phyloP scores from a whole-genome alignment of 2,329 filamentous ascomycete genomes.

The Fusarium coffeatum region DNA sequence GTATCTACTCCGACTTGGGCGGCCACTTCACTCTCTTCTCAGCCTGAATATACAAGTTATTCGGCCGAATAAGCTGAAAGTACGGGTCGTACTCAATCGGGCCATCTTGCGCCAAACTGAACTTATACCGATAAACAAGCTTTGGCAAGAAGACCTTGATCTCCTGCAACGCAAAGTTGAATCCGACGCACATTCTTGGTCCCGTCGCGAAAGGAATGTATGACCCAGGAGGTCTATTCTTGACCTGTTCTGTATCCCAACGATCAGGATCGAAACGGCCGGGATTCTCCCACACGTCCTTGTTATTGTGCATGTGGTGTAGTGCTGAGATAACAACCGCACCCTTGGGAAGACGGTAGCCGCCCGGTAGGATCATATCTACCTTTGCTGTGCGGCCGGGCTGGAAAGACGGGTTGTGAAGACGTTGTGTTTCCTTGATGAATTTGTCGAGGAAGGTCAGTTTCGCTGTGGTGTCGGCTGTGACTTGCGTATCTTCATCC shows the following conservation, averaged over 20 bases:
- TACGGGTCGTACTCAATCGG: constrained; percentile 68
- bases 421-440: constrained; percentile 70
- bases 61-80: constrained; percentile 68
- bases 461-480: constrained; percentile 58
- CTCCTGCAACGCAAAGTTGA: constrained; percentile 72
- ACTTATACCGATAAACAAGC: constrained; percentile 69
- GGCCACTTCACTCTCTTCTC: constrained; percentile 48
- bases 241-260: constrained; percentile 66
- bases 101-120: constrained; percentile 59
- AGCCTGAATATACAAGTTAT: constrained; percentile 64
- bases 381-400: constrained; percentile 67
- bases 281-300: constrained; percentile 68
- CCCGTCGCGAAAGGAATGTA: constrained; percentile 71
- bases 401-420: constrained; percentile 71
- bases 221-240: constrained; percentile 60
- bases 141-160: constrained; percentile 69
- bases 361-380: constrained; percentile 68
- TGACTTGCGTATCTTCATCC: constrained; percentile 56
- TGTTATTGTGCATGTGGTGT: constrained; percentile 64
- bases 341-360: constrained; percentile 65
- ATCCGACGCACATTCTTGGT: constrained; percentile 69
- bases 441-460: constrained; percentile 66
- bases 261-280: constrained; percentile 68
- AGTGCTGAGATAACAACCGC: constrained; percentile 64
- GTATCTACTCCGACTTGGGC: not conserved